Base-by-base conservation (phyloP, 805 yeast species). In the Wickerhamomyces silvicola region DNA sequence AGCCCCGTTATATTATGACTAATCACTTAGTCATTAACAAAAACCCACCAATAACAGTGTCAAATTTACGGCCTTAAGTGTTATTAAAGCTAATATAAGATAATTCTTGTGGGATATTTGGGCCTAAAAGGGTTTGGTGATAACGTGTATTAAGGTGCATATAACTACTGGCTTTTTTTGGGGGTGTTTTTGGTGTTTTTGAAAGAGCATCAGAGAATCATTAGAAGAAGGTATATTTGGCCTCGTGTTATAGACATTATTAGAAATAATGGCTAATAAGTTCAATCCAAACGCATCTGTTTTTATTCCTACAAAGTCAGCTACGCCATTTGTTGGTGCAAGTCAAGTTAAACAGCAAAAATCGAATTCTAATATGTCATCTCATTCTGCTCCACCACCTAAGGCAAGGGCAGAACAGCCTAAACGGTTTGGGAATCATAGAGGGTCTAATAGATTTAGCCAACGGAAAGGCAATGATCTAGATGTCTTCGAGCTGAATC, bases 401-500 rank as follows among this genome's bases (percentile, higher is more conserved):
- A 29, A 21, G 8, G 18, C 6, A 24, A 16, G 20, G n/a, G n/a
- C n/a, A n/a, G n/a, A n/a, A n/a, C n/a, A n/a, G n/a, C n/a, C n/a
- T n/a, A n/a, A n/a, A 10, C 5, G 6, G 9, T 20, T 11, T 20
- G 22, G 10, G 22, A 10, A 9, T 6, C 12, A 27, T 5, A 20
- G 16, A 19, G 6, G n/a, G 4, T 18, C 12, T 27, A 18, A 6
- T 12, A 12, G 22, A 12, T 8, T 6, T 22, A 7, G n/a, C 8
- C 7, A 5, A 13, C 5, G n/a, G 4, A 18, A 21, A 11, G 24
- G 7, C n/a, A n/a, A n/a, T n/a, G n/a, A n/a, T n/a, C n/a, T n/a
- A n/a, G 46, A 43, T 16, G 56, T 50, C 20, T 42, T 51, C n/a
- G 54, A 52, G 21, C 27, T 56, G 5, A 48, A 57, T 15, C 42